Percentiles rank a stretch among this genome's conserved stretches.
Conservation (phyloP, 805 yeast genomes). For the Ogataea nitratoaversa region DNA sequence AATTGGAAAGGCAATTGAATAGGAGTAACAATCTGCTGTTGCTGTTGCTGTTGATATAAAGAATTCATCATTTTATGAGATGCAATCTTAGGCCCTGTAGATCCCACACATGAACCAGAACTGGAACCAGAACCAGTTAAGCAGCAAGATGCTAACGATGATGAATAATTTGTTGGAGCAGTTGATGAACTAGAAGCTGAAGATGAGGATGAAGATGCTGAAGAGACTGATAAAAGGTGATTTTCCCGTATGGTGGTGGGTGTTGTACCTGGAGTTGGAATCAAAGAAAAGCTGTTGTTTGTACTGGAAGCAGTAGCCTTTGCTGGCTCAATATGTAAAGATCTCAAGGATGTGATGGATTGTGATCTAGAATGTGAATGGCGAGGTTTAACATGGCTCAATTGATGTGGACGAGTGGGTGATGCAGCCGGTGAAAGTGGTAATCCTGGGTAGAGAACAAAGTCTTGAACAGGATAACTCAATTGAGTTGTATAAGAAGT, state of each 20-base stretch:
- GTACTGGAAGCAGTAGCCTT: slow-evolving; percentile 3
- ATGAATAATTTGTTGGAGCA: not conserved
- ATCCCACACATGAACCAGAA: not conserved
- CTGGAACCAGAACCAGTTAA: not conserved
- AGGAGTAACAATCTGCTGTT: slow-evolving; percentile 20
- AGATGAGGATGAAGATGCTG: slow-evolving; percentile 1
- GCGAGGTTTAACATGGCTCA: slow-evolving; percentile 8
- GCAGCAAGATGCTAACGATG: not conserved
- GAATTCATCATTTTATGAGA: not conserved
- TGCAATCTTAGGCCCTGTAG: not conserved
- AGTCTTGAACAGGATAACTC: slow-evolving; percentile 18
- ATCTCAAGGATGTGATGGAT: slow-evolving; percentile 19
- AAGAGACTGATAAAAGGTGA: slow-evolving; percentile 4
- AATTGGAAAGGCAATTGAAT: slow-evolving; percentile 8
- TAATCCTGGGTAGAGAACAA: slow-evolving; percentile 16
- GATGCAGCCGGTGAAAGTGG: slow-evolving; percentile 31
- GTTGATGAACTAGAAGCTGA: not conserved
- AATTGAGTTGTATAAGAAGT: slow-evolving; percentile 7
- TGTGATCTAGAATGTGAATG: slow-evolving; percentile 21
- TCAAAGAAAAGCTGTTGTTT: not conserved
- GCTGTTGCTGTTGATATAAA: slow-evolving; percentile 2
- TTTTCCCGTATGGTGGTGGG: too few relatives aligned
- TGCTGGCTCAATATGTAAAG: slow-evolving; percentile 18
- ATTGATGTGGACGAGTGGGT: slow-evolving; percentile 19
- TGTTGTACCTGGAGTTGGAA: slow-evolving; percentile 32